Conservation (phyloP, 2,329 filamentous ascomycete genomes). For the Metarhizium guizhouense region DNA sequence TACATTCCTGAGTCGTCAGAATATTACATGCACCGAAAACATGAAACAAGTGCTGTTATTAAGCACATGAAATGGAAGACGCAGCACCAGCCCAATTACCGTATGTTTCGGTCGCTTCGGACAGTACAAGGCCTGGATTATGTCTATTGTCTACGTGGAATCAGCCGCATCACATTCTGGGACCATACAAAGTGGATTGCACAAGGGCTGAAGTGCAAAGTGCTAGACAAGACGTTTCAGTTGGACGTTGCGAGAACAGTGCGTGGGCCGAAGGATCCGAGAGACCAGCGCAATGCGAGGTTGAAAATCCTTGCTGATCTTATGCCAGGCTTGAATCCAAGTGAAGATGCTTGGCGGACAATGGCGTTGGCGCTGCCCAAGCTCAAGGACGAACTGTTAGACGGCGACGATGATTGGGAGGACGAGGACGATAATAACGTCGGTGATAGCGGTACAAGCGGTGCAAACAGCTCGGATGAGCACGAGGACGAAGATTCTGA, state of each 20-base stretch:
- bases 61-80: conserved; percentile 21
- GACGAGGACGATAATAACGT: neutral
- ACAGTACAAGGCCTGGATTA: conserved; percentile 36
- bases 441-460: neutral
- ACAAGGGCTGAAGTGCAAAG: neutral
- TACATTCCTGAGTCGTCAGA: conserved; percentile 29
- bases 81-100: conserved; percentile 28
- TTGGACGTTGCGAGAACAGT: conserved; percentile 17
- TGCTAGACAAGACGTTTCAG: conserved; percentile 23
- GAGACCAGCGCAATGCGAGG: conserved; percentile 6
- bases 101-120: conserved; percentile 26
- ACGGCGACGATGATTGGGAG: neutral
- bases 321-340: conserved; percentile 3
- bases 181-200: conserved; percentile 25
- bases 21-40: conserved; percentile 22
- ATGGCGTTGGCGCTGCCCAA: neutral
- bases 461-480: neutral
- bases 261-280: conserved; percentile 9
- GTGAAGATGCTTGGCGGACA: conserved; percentile 6
- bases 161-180: conserved; percentile 30
- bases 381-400: neutral
- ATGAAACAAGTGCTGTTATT: conserved; percentile 22
- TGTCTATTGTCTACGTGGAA: conserved; percentile 32
- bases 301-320: conserved; percentile 15
- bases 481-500: neutral